A percentile compares a stretch with the other conserved stretches of the same genome.
Conservation (phyloP, 1,139 yeast genomes). For the Torulaspora globosa region DNA sequence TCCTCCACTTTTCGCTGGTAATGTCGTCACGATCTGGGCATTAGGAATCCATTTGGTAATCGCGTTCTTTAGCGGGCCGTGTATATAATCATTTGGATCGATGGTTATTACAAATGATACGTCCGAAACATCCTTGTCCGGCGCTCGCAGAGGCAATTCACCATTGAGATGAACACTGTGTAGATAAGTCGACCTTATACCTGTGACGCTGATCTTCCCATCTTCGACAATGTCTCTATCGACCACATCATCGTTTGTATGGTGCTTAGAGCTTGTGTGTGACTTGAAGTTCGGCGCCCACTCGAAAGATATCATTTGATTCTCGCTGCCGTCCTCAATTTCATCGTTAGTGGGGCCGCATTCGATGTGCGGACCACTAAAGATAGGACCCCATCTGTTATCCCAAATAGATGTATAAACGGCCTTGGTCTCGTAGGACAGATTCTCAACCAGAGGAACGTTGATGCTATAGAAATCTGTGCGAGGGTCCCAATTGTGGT, state of each 20-base stretch:
- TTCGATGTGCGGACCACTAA: constrained; percentile 34
- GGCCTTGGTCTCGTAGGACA: constrained; percentile 55
- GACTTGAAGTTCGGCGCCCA: constrained; percentile 83
- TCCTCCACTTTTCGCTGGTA: constrained; percentile 13
- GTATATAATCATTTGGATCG: constrained; percentile 50
- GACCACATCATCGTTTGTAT: constrained; percentile 42
- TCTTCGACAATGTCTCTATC: constrained; percentile 47
- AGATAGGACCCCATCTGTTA: constrained; percentile 73
- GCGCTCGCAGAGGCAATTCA: constrained; percentile 43
- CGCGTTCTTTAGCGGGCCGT: constrained; percentile 49
- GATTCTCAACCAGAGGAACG: constrained; percentile 60
- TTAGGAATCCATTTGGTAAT: constrained; percentile 38
- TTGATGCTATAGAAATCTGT: constrained; percentile 80
- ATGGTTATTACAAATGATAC: constrained; percentile 29
- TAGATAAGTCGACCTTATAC: constrained; percentile 70
- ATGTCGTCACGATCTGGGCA: constrained; percentile 19
- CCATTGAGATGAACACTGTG: constrained; percentile 53
- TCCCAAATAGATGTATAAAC: constrained; percentile 72
- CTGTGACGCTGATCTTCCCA: constrained; percentile 67
- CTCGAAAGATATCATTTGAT: constrained; percentile 47
- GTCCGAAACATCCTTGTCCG: not conserved
- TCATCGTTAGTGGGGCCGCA: constrained; percentile 36
- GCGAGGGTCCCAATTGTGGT: constrained; percentile 50
- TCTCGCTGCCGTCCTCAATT: constrained; percentile 44
- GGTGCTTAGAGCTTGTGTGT: constrained; percentile 58